phyloP scores from a whole-genome alignment of 257 asterid species.

The Phtheirospermum japonicum region DNA sequence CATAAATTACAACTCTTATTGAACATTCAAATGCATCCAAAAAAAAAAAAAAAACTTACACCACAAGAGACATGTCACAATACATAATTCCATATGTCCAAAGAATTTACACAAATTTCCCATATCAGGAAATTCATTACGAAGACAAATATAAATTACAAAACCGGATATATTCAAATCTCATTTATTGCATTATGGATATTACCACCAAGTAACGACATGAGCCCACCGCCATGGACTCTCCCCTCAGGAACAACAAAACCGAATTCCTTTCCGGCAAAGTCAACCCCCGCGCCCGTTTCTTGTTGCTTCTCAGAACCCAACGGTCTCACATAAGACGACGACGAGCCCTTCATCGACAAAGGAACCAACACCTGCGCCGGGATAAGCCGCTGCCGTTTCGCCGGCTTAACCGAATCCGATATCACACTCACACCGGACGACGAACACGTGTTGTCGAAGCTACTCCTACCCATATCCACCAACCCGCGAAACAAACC shows the following conservation, averaged over 20 bases:
- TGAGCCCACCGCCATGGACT: slow-evolving; percentile 93
- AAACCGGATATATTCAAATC: slow-evolving; percentile 23
- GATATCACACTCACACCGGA: slow-evolving; percentile 54
- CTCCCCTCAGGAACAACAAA: slow-evolving; percentile 72
- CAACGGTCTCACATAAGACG: slow-evolving; percentile 35
- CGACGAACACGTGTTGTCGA: slow-evolving; percentile 46
- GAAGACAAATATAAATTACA: slow-evolving; percentile 25
- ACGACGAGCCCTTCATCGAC: slow-evolving; percentile 67
- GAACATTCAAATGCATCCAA: slow-evolving; percentile 24
- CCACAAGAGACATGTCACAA: slow-evolving; percentile 14
- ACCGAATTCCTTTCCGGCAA: no score
- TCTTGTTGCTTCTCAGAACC: slow-evolving; percentile 44
- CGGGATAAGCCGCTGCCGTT: slow-evolving; percentile 63
- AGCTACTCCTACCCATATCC: slow-evolving; percentile 34
- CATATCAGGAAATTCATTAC: slow-evolving; percentile 21
- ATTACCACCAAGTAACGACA: slow-evolving; percentile 77
- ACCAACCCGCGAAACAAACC: slow-evolving; percentile 78
- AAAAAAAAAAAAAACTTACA: slow-evolving; percentile 9
- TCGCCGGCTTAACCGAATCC: slow-evolving; percentile 44
- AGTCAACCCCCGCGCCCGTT: slow-evolving; percentile 31
- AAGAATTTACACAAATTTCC: slow-evolving; percentile 25
- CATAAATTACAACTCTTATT: slow-evolving; percentile 30
- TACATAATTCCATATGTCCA: neutral
- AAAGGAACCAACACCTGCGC: slow-evolving; percentile 83
- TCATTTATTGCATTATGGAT: slow-evolving; percentile 48